Evolutionary conservation across 345 rosid genomes (phyloP).

Genomic region (Pelargonium nanum): DNA sequence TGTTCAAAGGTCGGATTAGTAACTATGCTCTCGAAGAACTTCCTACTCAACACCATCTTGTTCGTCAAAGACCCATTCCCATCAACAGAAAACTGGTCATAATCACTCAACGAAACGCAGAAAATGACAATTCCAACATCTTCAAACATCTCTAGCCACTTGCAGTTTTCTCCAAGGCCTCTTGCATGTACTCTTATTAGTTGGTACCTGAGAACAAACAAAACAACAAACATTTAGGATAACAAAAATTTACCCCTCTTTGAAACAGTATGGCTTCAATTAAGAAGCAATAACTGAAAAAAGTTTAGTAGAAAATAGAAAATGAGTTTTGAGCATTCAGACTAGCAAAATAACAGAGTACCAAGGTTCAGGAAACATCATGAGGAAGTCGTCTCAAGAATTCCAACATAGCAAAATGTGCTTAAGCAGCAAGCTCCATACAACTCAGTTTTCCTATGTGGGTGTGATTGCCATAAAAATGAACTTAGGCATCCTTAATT

Average conservation of each 20-base stretch:
- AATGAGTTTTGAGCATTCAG: too few relatives aligned
- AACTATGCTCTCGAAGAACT: slow-evolving; percentile 75
- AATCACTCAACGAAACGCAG: slow-evolving; percentile 72
- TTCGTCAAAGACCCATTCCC: slow-evolving; percentile 39
- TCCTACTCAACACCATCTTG: slow-evolving; percentile 67
- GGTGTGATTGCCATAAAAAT: too few relatives aligned
- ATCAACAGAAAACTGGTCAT: slow-evolving; percentile 52
- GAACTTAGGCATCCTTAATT: too few relatives aligned
- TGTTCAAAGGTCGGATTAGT: slow-evolving; percentile 75
- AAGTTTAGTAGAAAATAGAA: too few relatives aligned
- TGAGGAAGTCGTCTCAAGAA: too few relatives aligned
- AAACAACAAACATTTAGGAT: background rate
- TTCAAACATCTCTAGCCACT: slow-evolving; percentile 98
- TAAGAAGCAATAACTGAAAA: too few relatives aligned
- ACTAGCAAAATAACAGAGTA: too few relatives aligned
- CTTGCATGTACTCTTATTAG: slow-evolving; percentile 74
- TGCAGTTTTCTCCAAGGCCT: slow-evolving; percentile 88
- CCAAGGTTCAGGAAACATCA: too few relatives aligned
- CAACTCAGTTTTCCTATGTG: too few relatives aligned
- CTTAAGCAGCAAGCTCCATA: too few relatives aligned
- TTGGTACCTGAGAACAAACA: slow-evolving; percentile 57
- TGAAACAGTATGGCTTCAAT: background rate
- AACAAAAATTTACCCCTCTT: background rate
- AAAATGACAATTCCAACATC: slow-evolving; percentile 88
- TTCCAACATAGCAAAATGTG: too few relatives aligned